These are phyloP conservation scores for Trichoderma sp. DNA, from an alignment of 2,329 filamentous ascomycete genomes.

Conservation along the genomic window DNA sequence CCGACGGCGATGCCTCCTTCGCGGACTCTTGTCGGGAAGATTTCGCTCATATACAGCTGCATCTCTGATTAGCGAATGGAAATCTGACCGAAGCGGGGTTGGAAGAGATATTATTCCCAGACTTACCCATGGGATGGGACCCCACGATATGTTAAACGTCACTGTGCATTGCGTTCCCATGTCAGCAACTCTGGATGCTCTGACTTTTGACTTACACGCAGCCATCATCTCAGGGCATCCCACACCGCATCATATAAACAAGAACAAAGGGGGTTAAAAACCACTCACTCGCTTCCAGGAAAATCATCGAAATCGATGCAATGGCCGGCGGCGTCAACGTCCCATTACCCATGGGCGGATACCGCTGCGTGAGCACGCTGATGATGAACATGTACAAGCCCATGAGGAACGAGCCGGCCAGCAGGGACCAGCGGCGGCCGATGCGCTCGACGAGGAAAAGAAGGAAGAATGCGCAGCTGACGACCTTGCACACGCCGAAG, in stretches of 20 bases:
- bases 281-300: conserved; percentile 46
- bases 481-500: conserved; percentile 54
- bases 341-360: conserved; percentile 40
- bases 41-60: conserved; percentile 47
- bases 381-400: conserved; percentile 55
- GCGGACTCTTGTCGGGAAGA: conserved; percentile 53
- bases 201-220: not conserved
- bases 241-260: not conserved
- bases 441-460: conserved; percentile 52
- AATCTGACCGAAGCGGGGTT: not conserved
- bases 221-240: not conserved
- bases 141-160: conserved; percentile 38
- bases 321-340: conserved; percentile 43
- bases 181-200: not conserved
- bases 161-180: conserved; percentile 28
- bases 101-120: not conserved
- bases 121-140: conserved; percentile 32
- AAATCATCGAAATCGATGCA: conserved; percentile 52
- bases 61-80: not conserved
- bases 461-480: conserved; percentile 48
- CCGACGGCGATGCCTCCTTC: conserved; percentile 52
- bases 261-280: not conserved
- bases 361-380: conserved; percentile 47
- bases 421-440: conserved; percentile 50
- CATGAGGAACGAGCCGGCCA: conserved; percentile 52